phyloP scores from a whole-genome alignment of 352 stramenopile species.

The Phytopythium vexans region DNA sequence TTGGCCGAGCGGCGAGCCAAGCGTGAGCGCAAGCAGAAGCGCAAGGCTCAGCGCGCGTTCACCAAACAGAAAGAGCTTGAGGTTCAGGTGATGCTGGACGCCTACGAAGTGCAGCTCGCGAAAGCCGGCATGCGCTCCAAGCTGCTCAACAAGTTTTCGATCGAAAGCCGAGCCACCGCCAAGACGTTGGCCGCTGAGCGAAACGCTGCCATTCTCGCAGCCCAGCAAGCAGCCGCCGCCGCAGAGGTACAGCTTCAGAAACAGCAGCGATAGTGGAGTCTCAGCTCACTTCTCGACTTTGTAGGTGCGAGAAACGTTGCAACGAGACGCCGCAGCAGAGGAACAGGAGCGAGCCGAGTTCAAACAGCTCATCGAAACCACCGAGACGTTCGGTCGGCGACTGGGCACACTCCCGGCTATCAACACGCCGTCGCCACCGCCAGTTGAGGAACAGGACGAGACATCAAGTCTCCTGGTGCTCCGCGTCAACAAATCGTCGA shows the following conservation, averaged over 20 bases:
- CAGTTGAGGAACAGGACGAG: conserved; percentile 46
- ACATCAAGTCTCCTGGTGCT: conserved; percentile 46
- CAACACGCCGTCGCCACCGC: conserved; percentile 24
- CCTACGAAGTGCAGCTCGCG: conserved; percentile 36
- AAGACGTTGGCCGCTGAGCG: conserved; percentile 14
- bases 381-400: conserved; percentile 41
- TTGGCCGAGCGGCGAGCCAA: conserved; percentile 26
- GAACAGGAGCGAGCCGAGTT: conserved; percentile 23
- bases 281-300: too few species aligned
- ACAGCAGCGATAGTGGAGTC: not conserved
- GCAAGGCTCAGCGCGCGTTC: conserved; percentile 32
- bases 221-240: conserved; percentile 1
- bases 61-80: conserved; percentile 51
- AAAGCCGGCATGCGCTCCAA: conserved; percentile 43
- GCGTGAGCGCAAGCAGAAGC: conserved; percentile 43
- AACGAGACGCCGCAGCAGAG: not conserved
- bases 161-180: conserved; percentile 26
- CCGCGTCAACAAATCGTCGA: conserved; percentile 32
- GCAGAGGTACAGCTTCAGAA: conserved; percentile 1
- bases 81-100: conserved; percentile 36
- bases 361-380: conserved; percentile 27
- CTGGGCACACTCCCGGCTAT: conserved; percentile 57
- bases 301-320: conserved; percentile 3
- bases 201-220: not conserved
- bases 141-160: conserved; percentile 44